These are phyloP conservation scores for Leccinellum luteum DNA, from an alignment of 768 basidiomycete species.

Conservation along the genomic window DNA sequence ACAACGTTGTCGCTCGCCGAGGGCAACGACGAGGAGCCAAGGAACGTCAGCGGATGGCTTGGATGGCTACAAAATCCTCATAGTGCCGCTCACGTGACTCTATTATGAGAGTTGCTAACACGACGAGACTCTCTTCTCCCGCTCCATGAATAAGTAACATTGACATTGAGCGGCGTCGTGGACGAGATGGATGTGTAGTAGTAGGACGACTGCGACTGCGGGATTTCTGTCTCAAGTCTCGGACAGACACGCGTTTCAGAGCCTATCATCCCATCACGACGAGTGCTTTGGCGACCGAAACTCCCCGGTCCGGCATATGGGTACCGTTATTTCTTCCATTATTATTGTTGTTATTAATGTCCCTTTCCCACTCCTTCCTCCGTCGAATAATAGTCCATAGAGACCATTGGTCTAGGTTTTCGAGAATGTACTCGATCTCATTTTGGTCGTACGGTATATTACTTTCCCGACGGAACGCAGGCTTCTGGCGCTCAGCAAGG, in stretches of 20 bases:
- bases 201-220: not conserved
- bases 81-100: conserved; percentile 19
- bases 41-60: not conserved
- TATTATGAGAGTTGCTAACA: conserved; percentile 3
- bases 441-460: not conserved
- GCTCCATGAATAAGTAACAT: not conserved
- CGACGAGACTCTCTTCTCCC: not conserved
- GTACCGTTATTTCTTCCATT: no score
- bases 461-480: not conserved
- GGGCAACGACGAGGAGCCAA: conserved; percentile 9
- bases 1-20: not conserved
- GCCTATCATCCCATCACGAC: conserved; percentile 16
- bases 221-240: not conserved
- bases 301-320: not conserved
- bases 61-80: conserved; percentile 10
- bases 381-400: no score
- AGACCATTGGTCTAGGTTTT: no score
- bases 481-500: conserved; percentile 8
- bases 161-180: not conserved
- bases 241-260: not conserved
- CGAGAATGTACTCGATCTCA: conserved; percentile 1
- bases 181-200: not conserved
- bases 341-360: no score
- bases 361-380: no score
- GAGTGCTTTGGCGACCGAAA: conserved; percentile 16